phyloP scores from a whole-genome alignment of 352 stramenopile genomes.

The Pythium monospermum region DNA sequence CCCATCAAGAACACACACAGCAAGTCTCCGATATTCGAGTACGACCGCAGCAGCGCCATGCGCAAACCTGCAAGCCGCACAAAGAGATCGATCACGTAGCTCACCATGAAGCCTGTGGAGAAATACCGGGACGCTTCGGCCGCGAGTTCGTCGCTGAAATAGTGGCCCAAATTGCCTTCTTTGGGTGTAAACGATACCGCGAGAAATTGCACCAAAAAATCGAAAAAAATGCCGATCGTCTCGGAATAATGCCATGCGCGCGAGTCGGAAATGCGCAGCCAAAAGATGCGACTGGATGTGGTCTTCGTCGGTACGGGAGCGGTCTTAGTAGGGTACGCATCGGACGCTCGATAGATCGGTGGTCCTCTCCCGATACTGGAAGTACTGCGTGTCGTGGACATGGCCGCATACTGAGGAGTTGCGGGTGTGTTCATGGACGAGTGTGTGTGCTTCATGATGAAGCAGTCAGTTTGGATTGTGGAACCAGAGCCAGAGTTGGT shows the following conservation, averaged over 20 bases:
- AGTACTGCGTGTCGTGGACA: too few species aligned
- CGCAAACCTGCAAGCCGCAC: conserved; percentile 71
- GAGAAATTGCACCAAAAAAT: conserved; percentile 83
- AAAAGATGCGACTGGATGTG: conserved; percentile 58
- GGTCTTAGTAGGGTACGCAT: too few species aligned
- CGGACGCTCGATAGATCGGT: too few species aligned
- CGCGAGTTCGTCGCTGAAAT: conserved; percentile 58
- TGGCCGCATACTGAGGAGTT: too few species aligned
- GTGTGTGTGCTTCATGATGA: too few species aligned
- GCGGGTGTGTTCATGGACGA: too few species aligned
- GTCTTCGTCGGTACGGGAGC: not conserved
- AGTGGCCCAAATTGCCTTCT: conserved; percentile 16
- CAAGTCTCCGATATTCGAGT: conserved; percentile 79
- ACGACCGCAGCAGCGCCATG: conserved; percentile 68
- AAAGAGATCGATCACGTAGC: conserved; percentile 82
- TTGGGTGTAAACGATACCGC: conserved; percentile 74
- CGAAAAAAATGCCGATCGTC: conserved; percentile 78
- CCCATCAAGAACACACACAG: conserved; percentile 68
- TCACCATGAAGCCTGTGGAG: conserved; percentile 68
- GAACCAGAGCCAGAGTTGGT: too few species aligned
- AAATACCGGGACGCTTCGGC: conserved; percentile 71
- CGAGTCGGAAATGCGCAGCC: conserved; percentile 78
- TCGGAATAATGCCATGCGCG: conserved; percentile 88
- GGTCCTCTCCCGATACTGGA: too few species aligned
- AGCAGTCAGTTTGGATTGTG: too few species aligned